Evolutionary conservation across 2,329 filamentous ascomycete genomes (phyloP).

Genomic region (Xylaria sp.): DNA sequence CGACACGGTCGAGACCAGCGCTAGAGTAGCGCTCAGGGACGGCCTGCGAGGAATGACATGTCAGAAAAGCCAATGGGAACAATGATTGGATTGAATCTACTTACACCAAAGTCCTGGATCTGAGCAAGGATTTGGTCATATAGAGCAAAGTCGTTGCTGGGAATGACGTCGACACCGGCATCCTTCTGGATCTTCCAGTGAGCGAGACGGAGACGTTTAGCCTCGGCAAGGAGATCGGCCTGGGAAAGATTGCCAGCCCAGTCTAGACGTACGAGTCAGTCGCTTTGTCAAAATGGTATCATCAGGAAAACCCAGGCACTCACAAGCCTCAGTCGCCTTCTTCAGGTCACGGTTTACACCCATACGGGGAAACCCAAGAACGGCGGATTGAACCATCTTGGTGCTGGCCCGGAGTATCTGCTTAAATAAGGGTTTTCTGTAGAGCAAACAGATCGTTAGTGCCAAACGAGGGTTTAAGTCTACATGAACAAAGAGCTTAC

Average conservation of each 20-base stretch:
- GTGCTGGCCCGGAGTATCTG: constrained; percentile 48
- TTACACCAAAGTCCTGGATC: constrained; percentile 96
- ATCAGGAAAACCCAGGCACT: constrained; percentile 47
- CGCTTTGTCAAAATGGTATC: constrained; percentile 26
- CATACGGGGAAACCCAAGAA: constrained; percentile 99
- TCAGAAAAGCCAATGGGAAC: constrained; percentile 35
- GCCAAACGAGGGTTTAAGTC: neutral
- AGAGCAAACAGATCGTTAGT: constrained; percentile 30
- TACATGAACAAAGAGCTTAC: constrained; percentile 37
- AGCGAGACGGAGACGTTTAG: constrained; percentile 93
- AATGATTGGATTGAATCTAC: constrained; percentile 49
- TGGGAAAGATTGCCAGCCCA: constrained; percentile 96
- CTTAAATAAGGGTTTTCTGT: constrained; percentile 40
- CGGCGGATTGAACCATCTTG: constrained; percentile 74
- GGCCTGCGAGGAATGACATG: constrained; percentile 64
- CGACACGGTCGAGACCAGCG: constrained; percentile 85
- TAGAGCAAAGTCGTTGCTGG: constrained; percentile 99
- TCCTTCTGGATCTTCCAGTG: constrained; percentile 99
- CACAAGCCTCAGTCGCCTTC: constrained; percentile 97
- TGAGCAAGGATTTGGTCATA: constrained; percentile 98
- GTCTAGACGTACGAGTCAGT: constrained; percentile 52
- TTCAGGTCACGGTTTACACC: constrained; percentile 98
- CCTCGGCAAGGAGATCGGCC: constrained; percentile 89
- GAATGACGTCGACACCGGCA: constrained; percentile 96
- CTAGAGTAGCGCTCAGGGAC: constrained; percentile 93